Evolutionary conservation across 2,329 filamentous ascomycete genomes (phyloP), one percentile per base, ranked within the genome.

Genomic region (Claviceps sp.): DNA sequence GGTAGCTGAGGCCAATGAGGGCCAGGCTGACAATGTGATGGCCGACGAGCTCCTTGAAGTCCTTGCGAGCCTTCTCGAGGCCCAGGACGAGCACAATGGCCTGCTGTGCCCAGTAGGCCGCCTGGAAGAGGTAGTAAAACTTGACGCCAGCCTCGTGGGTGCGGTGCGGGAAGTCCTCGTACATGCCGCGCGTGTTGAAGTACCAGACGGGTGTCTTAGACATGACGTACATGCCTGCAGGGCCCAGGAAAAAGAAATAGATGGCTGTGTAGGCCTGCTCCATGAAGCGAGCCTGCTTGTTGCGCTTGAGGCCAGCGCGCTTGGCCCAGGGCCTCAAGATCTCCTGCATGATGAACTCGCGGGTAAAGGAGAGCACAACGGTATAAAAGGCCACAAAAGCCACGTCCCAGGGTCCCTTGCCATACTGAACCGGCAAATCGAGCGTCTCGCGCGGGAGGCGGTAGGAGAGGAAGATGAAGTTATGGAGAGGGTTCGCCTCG

Each of bases 311-410:
- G 16, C 87, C 86, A 51, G 74, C 81, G 58, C 72, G 75, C 44
- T 80, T 74, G 5, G 88, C 88, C 55, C 90, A 73, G 0, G 89
- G 90, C 13, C 83, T 81, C 53, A 96, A 80, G 49, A 95, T 61
- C 61, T 88, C 83, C 70, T 95, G 90, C 90, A 95, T 96, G 70
- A 95, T 77, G 68, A 95, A 95, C 67, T 97, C 90, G 64, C 90
- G 87, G 11, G 88, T 95, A 66, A 97, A 96, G 55, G 86, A 89
- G 54, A 97, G 77, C 22, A 96, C 84, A 52, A 96, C 72, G 42
- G 80, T 91, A 71, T 96, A 96, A 71, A 96, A 96, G 53, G 74
- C 72, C 51, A 96, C 87, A 61, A 97, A 91, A 44, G 86, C 85
- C 50, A 95, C 74, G 65, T 97, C 90, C 73, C 83, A 85, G 42